Evolutionary conservation across 495 filamentous ascomycete genomes (phyloP).

Genomic region (Aspergillus cavernicola): DNA sequence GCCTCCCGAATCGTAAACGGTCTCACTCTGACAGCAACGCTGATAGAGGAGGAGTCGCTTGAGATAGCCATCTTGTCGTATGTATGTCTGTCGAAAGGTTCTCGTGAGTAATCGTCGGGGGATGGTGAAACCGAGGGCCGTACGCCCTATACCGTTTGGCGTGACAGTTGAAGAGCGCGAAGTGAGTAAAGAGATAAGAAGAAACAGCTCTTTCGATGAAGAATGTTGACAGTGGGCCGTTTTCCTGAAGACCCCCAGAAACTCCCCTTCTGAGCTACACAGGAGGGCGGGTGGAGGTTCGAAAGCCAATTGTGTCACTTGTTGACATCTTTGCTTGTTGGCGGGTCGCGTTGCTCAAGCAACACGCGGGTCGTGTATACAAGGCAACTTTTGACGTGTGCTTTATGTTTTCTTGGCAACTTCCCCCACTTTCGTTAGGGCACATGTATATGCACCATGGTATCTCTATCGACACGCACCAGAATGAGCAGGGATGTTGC

Average conservation of each 20-base stretch:
- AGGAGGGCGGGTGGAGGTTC: constrained; percentile 15
- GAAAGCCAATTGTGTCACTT: constrained; percentile 19
- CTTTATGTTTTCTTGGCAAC: not conserved
- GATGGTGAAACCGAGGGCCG: constrained; percentile 15
- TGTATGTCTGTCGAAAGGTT: constrained; percentile 5
- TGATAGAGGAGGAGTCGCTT: constrained; percentile 68
- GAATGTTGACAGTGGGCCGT: constrained; percentile 29
- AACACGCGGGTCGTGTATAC: constrained; percentile 20
- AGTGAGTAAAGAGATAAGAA: constrained; percentile 12
- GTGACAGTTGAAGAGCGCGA: constrained; percentile 7
- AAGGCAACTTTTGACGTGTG: not conserved
- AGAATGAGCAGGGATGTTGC: not conserved
- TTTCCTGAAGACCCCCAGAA: constrained; percentile 7
- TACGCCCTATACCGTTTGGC: constrained; percentile 20
- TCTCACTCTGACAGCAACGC: constrained; percentile 76
- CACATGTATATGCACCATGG: not conserved
- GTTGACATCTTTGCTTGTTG: constrained; percentile 34
- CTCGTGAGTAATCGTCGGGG: constrained; percentile 2
- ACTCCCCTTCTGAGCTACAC: constrained; percentile 15
- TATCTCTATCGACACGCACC: not conserved
- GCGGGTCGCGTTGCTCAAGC: constrained; percentile 36
- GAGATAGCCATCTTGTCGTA: constrained; percentile 45
- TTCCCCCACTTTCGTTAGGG: not conserved
- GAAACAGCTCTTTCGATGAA: constrained; percentile 3
- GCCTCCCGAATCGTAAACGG: constrained; percentile 77